These are phyloP conservation scores for Globisporangium takayamanum DNA, from an alignment of 352 stramenopile genomes.

Conservation along the genomic window DNA sequence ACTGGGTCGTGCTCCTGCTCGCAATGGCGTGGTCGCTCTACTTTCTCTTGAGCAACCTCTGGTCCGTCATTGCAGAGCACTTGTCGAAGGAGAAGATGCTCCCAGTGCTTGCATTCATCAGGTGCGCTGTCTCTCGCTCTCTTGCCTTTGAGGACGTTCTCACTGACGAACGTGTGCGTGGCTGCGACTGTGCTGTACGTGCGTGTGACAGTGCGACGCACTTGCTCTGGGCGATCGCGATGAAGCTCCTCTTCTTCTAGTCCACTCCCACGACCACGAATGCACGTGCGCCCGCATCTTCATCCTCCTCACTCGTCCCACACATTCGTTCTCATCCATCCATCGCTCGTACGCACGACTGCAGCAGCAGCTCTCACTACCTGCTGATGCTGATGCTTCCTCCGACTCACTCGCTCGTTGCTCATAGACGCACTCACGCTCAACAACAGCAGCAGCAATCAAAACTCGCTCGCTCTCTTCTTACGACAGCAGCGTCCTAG, in stretches of 20 bases:
- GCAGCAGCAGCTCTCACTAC: too few relatives aligned
- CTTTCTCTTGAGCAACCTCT: slow-evolving; percentile 79
- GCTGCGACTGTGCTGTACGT: background rate
- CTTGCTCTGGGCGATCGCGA: slow-evolving; percentile 75
- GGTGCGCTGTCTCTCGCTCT: slow-evolving; percentile 24
- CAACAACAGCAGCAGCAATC: too few relatives aligned
- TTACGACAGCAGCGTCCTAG: too few relatives aligned
- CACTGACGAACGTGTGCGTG: background rate
- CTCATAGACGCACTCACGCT: too few relatives aligned
- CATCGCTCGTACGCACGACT: too few relatives aligned
- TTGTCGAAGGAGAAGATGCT: slow-evolving; percentile 86
- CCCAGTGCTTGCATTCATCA: slow-evolving; percentile 73
- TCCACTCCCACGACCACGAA: slow-evolving; percentile 1
- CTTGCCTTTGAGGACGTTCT: background rate
- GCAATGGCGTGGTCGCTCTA: slow-evolving; percentile 83
- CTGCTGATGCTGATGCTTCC: too few relatives aligned
- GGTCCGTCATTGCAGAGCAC: slow-evolving; percentile 66
- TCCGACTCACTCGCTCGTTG: too few relatives aligned
- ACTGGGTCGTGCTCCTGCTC: slow-evolving; percentile 78
- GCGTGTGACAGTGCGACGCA: slow-evolving; percentile 47
- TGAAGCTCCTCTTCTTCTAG: slow-evolving; percentile 87
- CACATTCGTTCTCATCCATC: too few relatives aligned
- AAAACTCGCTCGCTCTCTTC: too few relatives aligned
- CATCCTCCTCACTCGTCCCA: too few relatives aligned
- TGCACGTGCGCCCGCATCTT: background rate